A percentile compares a stretch with the other conserved stretches of the same genome.
These are phyloP conservation scores for Aspergillus sp. DNA, from an alignment of 2,329 filamentous ascomycete species.

Conservation along the genomic window DNA sequence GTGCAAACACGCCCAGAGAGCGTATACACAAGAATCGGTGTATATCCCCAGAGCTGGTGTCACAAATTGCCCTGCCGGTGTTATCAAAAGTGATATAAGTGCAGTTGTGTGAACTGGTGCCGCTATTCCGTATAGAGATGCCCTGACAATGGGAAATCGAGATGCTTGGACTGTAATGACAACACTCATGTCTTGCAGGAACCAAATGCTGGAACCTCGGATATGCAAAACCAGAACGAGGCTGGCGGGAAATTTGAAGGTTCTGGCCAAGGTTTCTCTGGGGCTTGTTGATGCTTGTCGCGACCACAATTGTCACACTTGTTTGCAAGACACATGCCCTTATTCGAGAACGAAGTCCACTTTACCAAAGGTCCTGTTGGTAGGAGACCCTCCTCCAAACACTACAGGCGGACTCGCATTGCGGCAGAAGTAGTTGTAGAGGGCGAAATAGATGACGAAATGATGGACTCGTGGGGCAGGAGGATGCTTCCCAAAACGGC, in stretches of 20 bases:
- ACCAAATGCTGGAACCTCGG: background rate
- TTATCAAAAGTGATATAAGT: background rate
- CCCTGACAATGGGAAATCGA: background rate
- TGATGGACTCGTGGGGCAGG: background rate
- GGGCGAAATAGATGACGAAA: background rate
- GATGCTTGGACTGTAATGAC: background rate
- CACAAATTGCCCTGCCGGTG: background rate
- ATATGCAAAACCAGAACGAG: background rate
- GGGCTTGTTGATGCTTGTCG: constrained; percentile 1
- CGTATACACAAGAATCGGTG: background rate
- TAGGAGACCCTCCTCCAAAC: background rate
- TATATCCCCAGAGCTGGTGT: background rate
- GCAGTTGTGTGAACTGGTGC: background rate
- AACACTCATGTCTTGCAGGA: background rate
- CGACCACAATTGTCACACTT: background rate
- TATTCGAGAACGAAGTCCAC: no score
- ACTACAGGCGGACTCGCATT: background rate
- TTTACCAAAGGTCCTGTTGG: background rate
- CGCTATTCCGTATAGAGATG: background rate
- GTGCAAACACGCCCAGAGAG: background rate
- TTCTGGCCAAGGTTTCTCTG: background rate
- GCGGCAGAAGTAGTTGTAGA: background rate
- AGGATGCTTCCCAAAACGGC: background rate
- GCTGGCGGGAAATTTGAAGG: background rate
- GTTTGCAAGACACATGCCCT: background rate